Base-by-base conservation (phyloP, 2,329 filamentous ascomycete genomes). In the Didymella glomerata region DNA sequence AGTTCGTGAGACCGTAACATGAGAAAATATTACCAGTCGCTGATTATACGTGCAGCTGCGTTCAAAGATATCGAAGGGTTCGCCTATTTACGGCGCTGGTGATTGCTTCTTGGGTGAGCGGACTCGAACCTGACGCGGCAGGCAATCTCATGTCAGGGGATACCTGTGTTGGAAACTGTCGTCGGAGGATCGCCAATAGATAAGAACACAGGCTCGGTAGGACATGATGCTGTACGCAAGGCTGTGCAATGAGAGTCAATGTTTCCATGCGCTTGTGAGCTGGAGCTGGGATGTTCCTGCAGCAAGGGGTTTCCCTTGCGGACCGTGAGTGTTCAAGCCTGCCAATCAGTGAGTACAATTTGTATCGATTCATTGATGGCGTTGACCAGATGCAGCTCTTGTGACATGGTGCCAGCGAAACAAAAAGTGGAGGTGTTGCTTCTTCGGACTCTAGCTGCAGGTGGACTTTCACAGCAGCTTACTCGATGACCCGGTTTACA, bases 321-420 rank as follows among this genome's bases (percentile, higher is more conserved):
- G 50, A 28, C 22, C 46, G 55, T 54, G n/a, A n/a, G 50, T 59
- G 56, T 51, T 50, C 46, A 10, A 24, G 18, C n/a, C n/a, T 4
- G 10, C 56, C 56, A 54, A 54, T 59, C 50, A 59, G 25, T 50
- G 40, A 28, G 36, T 42, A 8, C 7, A 41, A 47, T 28, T 14
- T 34, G 32, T 41, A 54, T 59, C 56, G 46, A 54, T 46, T 47
- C 40, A 34, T 32, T 32, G 32, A 24, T 54, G 46, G 56, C 32
- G 46, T 47, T 27, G 50, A 59, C 44, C 44, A 32, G n/a, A 59
- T 51, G 46, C 34, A 42, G 50, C 20, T 47, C 34, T 54, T 54
- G 56, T 59, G 50, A 47, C 41, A 59, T 54, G 32, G 49, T 54
- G 46, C 56, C 50, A 59, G 34, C 56, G 50, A 54, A 40, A 54